Base-by-base conservation (phyloP, 1,139 yeast species). In the Diutina scorzettiae region DNA sequence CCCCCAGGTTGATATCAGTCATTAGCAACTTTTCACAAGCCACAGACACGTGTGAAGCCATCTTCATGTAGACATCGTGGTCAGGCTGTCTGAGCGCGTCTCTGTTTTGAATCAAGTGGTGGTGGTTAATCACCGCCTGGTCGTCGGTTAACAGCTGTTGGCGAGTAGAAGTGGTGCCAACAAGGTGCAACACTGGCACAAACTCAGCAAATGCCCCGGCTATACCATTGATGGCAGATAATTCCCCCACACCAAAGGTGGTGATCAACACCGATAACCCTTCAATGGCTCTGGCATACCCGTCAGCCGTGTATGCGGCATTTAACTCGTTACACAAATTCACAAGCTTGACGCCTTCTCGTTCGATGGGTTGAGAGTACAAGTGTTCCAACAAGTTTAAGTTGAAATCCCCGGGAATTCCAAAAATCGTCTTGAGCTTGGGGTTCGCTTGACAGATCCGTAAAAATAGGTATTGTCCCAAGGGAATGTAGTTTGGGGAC, bases 171-270 rank as follows among this genome's bases (percentile, higher is more conserved):
- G 83, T 76, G 27, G 84, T 78, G 41, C 96, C 96, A 32, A 86
- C 95, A 51, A 86, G 77, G 61, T 84, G 95, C 46, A 86, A 66
- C 24, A 85, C 69, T 9, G 94, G 94, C 29, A 76, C 77, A 55
- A 72, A 78, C 59, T 85, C 95, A 40, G 91, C 81, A 60, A 72
- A 81, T 6, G 94, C 77, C 48, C 95, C 94, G 41, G 89, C 76
- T 47, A 83, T 69, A 42, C 94, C 96, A 61, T 85, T 86, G 49
- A 85, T 60, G 12, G 95, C 95, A 44, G 85, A 77, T 46, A 85
- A 71, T 61, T 85, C 95, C 46, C 95, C 95, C 41, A 86, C 95
- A 44, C 95, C 95, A 59, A 69, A 82, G 16, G 85, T 78, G 33
- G 85, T 75, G 47, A 79, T 64, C 42, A 79, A 52, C 1, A 66